Conservation (phyloP, 1,284 basidiomycete species). For the Pseudozyma tsukubaensis region DNA sequence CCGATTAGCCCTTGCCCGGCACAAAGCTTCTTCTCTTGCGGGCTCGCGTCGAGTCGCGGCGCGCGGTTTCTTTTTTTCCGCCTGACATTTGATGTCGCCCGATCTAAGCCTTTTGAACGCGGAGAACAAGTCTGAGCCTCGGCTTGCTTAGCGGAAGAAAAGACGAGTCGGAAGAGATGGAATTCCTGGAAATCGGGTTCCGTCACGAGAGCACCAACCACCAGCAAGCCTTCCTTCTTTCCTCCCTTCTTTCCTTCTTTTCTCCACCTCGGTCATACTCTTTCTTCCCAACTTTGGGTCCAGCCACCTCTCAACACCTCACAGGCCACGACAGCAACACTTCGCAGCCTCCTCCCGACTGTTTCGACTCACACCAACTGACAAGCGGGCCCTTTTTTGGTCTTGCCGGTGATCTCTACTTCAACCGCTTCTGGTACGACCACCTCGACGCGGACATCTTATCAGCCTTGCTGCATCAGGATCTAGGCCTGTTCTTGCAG, state of each 20-base stretch:
- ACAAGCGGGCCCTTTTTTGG: not conserved
- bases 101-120: not conserved
- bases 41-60: slow-evolving; percentile 9
- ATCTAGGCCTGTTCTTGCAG: not conserved
- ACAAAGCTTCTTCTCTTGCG: not conserved
- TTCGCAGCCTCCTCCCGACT: not conserved
- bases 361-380: not conserved
- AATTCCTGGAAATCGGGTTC: slow-evolving; percentile 12
- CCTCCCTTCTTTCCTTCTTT: slow-evolving; percentile 9
- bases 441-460: not conserved
- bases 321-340: not conserved
- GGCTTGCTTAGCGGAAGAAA: not conserved
- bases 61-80: slow-evolving; percentile 3
- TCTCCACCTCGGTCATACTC: slow-evolving; percentile 22
- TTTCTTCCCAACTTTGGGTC: not conserved
- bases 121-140: no score
- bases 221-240: slow-evolving; percentile 3
- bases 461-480: not conserved
- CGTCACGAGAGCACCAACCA: not conserved
- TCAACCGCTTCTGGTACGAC: not conserved
- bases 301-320: not conserved
- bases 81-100: slow-evolving; percentile 11
- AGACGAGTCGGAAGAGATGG: not conserved
- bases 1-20: not conserved
- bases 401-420: not conserved